These are phyloP conservation scores for Berkeleyomyces basicola DNA, from an alignment of 2,329 filamentous ascomycete genomes.

Conservation along the genomic window DNA sequence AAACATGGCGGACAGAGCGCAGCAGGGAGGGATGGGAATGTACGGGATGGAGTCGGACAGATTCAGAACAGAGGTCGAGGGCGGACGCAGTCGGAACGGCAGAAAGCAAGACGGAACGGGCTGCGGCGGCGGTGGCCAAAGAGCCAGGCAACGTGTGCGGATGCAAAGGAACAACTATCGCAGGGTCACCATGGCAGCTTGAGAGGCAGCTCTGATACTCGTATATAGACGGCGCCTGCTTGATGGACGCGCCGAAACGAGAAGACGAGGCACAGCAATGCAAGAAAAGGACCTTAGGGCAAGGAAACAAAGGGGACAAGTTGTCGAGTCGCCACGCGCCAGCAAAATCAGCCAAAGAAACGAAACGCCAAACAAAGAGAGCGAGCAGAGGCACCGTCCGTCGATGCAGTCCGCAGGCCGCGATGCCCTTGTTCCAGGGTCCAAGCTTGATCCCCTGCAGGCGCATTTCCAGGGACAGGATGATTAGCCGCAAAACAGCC, in stretches of 20 bases:
- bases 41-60: neutral
- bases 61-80: neutral
- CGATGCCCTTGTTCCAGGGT: no score
- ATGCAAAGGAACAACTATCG: constrained; percentile 4
- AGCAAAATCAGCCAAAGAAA: no score
- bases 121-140: neutral
- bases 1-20: constrained; percentile 3
- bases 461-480: neutral
- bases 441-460: neutral
- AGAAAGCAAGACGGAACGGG: neutral
- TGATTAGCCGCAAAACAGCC: neutral
- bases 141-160: neutral
- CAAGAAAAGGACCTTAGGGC: neutral
- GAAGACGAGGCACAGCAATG: neutral
- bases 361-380: no score
- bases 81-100: neutral
- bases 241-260: neutral
- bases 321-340: no score
- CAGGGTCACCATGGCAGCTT: constrained; percentile 2
- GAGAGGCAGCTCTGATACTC: neutral
- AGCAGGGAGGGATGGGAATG: neutral
- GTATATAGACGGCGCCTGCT: neutral
- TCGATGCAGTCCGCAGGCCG: no score
- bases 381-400: no score
- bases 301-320: neutral